These are phyloP conservation scores for Torrubiella hemipterigena DNA, from an alignment of 2,329 filamentous ascomycete species.

Conservation along the genomic window DNA sequence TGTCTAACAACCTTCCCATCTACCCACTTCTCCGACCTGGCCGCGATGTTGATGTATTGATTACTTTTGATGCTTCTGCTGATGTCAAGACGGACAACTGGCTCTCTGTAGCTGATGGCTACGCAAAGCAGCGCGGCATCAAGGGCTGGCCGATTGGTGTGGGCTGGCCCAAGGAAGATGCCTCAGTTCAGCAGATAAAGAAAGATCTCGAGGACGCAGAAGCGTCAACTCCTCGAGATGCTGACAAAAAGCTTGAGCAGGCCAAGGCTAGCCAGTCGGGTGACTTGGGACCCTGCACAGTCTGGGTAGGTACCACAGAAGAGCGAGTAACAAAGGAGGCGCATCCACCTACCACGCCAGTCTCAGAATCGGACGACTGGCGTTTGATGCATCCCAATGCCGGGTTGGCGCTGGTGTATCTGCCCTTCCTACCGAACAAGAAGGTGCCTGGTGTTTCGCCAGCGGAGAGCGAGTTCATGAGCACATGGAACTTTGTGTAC, in stretches of 20 bases:
- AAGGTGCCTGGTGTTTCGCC: slow-evolving; percentile 76
- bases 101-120: slow-evolving; percentile 89
- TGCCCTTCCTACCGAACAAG: slow-evolving; percentile 76
- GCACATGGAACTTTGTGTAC: slow-evolving; percentile 97
- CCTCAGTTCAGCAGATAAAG: slow-evolving; percentile 46
- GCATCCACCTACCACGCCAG: slow-evolving; percentile 35
- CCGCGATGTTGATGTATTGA: slow-evolving; percentile 75
- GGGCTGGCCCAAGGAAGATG: slow-evolving; percentile 69
- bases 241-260: slow-evolving; percentile 32
- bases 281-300: slow-evolving; percentile 82
- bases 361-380: slow-evolving; percentile 55
- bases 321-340: slow-evolving; percentile 51
- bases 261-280: slow-evolving; percentile 17
- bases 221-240: slow-evolving; percentile 45
- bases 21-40: slow-evolving; percentile 87
- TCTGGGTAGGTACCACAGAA: slow-evolving; percentile 82
- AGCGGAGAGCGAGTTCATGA: slow-evolving; percentile 71
- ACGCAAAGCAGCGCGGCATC: slow-evolving; percentile 77
- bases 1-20: slow-evolving; percentile 96
- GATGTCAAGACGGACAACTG: slow-evolving; percentile 93
- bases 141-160: slow-evolving; percentile 90
- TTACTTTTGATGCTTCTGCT: slow-evolving; percentile 89
- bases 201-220: slow-evolving; percentile 56
- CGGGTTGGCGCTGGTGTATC: slow-evolving; percentile 80
- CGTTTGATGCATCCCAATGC: slow-evolving; percentile 60